phyloP scores from a whole-genome alignment of 345 rosid genomes.

The Psidium guajava region DNA sequence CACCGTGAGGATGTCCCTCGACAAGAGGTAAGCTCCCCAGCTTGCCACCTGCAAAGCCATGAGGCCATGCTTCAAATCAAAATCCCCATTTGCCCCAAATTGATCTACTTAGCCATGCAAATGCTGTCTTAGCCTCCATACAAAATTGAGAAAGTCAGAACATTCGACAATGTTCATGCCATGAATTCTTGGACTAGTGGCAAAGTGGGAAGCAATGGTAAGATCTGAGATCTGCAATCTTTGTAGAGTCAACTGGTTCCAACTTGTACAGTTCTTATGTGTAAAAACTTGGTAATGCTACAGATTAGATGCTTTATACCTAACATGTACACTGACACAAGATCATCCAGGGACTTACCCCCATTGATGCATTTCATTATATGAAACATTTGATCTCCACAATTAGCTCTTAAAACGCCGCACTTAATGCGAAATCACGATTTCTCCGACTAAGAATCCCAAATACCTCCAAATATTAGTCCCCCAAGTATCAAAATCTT shows the following conservation, averaged over 20 bases:
- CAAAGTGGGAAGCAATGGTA: background rate
- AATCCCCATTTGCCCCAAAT: background rate
- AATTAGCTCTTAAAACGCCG: background rate
- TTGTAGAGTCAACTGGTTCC: background rate
- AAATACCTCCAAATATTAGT: background rate
- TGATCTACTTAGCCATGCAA: background rate
- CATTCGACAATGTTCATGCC: background rate
- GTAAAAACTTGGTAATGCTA: background rate
- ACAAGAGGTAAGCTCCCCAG: slow-evolving; percentile 82
- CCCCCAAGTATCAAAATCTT: background rate
- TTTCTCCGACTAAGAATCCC: background rate
- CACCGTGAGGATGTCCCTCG: slow-evolving; percentile 57
- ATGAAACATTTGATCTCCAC: background rate
- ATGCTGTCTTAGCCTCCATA: background rate
- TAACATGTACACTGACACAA: background rate
- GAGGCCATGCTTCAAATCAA: background rate
- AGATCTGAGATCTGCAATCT: background rate
- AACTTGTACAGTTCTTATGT: background rate
- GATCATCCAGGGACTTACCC: background rate
- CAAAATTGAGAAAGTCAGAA: background rate
- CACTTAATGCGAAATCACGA: background rate
- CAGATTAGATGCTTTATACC: background rate
- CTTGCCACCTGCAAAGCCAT: slow-evolving; percentile 71
- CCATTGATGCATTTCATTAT: background rate
- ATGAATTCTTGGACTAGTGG: background rate